Base-by-base conservation (phyloP, 164 flowering plant genomes). In the Chimonanthus praecox region DNA sequence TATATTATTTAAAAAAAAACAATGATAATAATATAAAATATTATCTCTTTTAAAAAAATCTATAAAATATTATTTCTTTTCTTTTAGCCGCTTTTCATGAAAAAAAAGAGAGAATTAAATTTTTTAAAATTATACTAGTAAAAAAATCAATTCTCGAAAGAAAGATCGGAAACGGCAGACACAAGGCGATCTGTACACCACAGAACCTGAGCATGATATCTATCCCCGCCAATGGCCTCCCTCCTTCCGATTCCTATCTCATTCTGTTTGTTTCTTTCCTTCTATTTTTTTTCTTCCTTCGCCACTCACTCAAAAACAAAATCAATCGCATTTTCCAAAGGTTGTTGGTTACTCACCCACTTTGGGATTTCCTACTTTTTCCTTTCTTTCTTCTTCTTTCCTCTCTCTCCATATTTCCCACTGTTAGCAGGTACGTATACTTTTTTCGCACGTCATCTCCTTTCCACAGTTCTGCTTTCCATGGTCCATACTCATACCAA, bases 181-280 rank as follows among this genome's bases (percentile, higher is more conserved):
- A 21, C 69, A 43, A 6, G 60, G 74, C 69, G 69, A 62, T 9
- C 2, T 66, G 11, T 64, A n/a, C 61, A 49, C 74, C 74, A 72
- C 74, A 49, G 62, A 67, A n/a, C 44, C 9, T 10, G 16, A 33
- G 18, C 69, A 48, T 9, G 64, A 64, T 72, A 72, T 72, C 74
- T 64, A 4, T 18, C 50, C 47, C 69, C 48, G 16, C 74, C 69
- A 72, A 72, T 64, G 21, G 61, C 74, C 68, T 20, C 44, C 69
- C n/a, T 11, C 61, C n/a, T 60, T 72, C 58, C 51, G 61, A 50
- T 64, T 49, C 49, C 74, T 51, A 68, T 16, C n/a, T 47, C 15
- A n/a, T n/a, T 47, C 47, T 7, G 3, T 33, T 62, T 71, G 72
- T 61, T 54, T 58, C 15, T 49, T 80, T 67, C 69, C 65, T 61